Percentiles rank a stretch among this genome's conserved stretches.
Evolutionary conservation across 495 filamentous ascomycete species (phyloP).

Genomic region (Penicillium steckii): DNA sequence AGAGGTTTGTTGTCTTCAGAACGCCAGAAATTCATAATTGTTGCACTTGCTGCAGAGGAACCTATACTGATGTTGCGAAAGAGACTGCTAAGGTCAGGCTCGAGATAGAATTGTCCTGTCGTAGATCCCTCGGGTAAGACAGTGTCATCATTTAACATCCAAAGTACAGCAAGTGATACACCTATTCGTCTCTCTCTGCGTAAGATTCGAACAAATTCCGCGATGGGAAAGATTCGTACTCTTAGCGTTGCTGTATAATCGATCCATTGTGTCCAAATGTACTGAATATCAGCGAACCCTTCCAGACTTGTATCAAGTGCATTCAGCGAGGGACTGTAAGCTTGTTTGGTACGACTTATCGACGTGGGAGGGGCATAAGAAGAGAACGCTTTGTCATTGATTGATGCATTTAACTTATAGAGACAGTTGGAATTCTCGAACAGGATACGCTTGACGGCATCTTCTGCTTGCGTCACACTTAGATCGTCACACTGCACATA

Average conservation of each 20-base stretch:
- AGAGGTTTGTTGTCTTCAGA: slow-evolving; percentile 34
- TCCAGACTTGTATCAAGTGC: slow-evolving; percentile 25
- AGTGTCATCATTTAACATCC: slow-evolving; percentile 52
- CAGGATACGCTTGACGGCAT: slow-evolving; percentile 58
- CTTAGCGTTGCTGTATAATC: slow-evolving; percentile 72
- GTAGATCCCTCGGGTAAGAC: slow-evolving; percentile 34
- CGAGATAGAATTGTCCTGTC: slow-evolving; percentile 59
- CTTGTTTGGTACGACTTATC: background rate
- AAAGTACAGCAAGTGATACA: slow-evolving; percentile 53
- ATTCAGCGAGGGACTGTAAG: background rate
- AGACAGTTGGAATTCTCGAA: slow-evolving; percentile 71
- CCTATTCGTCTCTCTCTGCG: slow-evolving; percentile 51
- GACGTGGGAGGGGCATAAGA: background rate
- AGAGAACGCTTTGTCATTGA: background rate
- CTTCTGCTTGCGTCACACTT: slow-evolving; percentile 54
- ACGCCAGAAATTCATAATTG: slow-evolving; percentile 58
- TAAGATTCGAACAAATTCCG: slow-evolving; percentile 60
- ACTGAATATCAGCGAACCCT: slow-evolving; percentile 42
- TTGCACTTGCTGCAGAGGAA: slow-evolving; percentile 42
- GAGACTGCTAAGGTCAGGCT: slow-evolving; percentile 60
- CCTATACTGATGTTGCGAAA: slow-evolving; percentile 47
- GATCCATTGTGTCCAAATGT: slow-evolving; percentile 72
- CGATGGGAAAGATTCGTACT: slow-evolving; percentile 68
- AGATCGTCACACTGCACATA: slow-evolving; percentile 61
- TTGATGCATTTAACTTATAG: slow-evolving; percentile 47